Conservation (phyloP, 139 green algal genomes). For the Ettlia oleoabundans region DNA sequence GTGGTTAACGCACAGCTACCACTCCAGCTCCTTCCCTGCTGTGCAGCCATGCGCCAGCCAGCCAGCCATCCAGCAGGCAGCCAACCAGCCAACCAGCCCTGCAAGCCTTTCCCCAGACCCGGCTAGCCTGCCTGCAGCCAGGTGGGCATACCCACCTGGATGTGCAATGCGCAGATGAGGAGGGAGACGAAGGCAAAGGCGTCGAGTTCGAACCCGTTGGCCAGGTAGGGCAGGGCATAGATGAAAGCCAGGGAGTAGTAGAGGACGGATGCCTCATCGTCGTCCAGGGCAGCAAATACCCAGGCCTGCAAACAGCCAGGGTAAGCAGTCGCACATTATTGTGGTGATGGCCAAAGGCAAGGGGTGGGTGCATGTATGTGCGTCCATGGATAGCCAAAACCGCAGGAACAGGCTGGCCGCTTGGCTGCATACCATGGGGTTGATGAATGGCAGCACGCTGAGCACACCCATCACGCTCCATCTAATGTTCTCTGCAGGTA, state of each 20-base stretch:
- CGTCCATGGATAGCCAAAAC: too few relatives aligned
- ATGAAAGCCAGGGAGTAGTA: conserved; percentile 69
- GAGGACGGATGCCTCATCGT: conserved; percentile 47
- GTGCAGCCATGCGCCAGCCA: too few relatives aligned
- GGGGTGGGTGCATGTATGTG: too few relatives aligned
- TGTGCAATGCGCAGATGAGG: conserved; percentile 56
- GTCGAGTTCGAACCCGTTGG: conserved; percentile 69
- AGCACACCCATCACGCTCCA: conserved; percentile 72
- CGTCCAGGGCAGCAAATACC: conserved; percentile 71
- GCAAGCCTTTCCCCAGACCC: not conserved
- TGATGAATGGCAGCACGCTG: conserved; percentile 70
- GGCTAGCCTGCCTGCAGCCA: not conserved
- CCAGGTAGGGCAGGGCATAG: conserved; percentile 70
- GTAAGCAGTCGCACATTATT: not conserved
- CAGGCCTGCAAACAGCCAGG: conserved; percentile 60
- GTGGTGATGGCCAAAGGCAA: not conserved
- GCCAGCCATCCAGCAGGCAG: too few relatives aligned
- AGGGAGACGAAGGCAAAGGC: conserved; percentile 55
- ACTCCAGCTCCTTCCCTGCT: too few relatives aligned
- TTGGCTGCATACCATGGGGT: conserved; percentile 71
- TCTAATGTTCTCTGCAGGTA: conserved; percentile 47
- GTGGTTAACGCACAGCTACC: too few relatives aligned
- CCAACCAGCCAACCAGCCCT: not conserved
- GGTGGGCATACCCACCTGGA: conserved; percentile 83
- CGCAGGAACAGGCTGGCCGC: too few relatives aligned